Evolutionary conservation across 2,329 filamentous ascomycete species (phyloP).

Genomic region (Dactylellina cionopaga): DNA sequence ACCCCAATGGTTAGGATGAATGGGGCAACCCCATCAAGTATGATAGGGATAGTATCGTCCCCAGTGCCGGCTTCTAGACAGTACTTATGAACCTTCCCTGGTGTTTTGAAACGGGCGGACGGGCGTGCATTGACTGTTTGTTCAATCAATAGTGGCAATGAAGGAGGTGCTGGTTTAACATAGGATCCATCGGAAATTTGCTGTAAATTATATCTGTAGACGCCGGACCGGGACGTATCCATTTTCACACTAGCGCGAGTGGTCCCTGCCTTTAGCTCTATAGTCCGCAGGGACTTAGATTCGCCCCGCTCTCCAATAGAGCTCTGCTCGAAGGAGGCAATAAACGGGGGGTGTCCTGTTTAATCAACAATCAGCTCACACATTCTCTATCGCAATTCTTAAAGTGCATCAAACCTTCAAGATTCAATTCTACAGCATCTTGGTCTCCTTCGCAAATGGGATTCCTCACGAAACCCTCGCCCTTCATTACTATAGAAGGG

Average conservation of each 20-base stretch:
- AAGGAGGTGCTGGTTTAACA: conserved; percentile 72
- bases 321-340: conserved; percentile 41
- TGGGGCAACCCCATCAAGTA: conserved; percentile 81
- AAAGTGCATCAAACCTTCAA: conserved; percentile 23
- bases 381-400: not conserved
- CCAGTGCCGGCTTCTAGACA: conserved; percentile 84
- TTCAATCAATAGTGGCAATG: conserved; percentile 73
- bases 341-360: conserved; percentile 29
- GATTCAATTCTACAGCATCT: conserved; percentile 81
- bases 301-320: conserved; percentile 19
- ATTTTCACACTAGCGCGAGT: conserved; percentile 81
- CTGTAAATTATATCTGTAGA: conserved; percentile 86
- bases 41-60: conserved; percentile 88
- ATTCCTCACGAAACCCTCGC: conserved; percentile 73
- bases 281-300: conserved; percentile 66
- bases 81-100: conserved; percentile 93
- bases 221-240: conserved; percentile 83
- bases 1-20: conserved; percentile 93
- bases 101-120: conserved; percentile 80
- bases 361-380: not conserved
- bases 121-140: conserved; percentile 88
- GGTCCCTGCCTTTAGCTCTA: conserved; percentile 79
- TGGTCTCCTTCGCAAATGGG: conserved; percentile 95
- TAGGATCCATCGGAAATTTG: conserved; percentile 88
- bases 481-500: conserved; percentile 69